phyloP scores from a whole-genome alignment of 2,329 filamentous ascomycete genomes.

The Colletotrichum australisinense region DNA sequence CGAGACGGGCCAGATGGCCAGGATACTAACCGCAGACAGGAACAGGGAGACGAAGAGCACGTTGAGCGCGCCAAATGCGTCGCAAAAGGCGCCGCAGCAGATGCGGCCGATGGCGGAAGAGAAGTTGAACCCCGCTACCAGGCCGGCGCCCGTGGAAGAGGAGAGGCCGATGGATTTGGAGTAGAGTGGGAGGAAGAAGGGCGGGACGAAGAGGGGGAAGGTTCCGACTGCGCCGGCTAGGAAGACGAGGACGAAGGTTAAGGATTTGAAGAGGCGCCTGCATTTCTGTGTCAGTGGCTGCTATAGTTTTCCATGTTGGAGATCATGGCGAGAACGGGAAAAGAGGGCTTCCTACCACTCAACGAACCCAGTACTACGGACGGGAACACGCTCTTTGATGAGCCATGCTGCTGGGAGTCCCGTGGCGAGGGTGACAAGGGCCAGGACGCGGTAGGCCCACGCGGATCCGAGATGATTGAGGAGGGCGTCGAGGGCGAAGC shows the following conservation, averaged over 20 bases:
- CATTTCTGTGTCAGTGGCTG: constrained; percentile 9
- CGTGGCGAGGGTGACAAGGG: constrained; percentile 62
- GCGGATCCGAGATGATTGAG: constrained; percentile 56
- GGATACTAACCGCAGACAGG: constrained; percentile 67
- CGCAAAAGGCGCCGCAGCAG: constrained; percentile 63
- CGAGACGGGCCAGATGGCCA: constrained; percentile 71
- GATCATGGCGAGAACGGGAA: background rate
- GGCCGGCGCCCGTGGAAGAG: constrained; percentile 62
- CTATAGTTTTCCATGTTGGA: too few species aligned
- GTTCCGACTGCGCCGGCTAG: constrained; percentile 65
- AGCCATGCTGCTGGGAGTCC: constrained; percentile 67
- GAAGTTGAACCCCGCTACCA: constrained; percentile 72
- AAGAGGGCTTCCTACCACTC: constrained; percentile 56
- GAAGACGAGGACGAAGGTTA: constrained; percentile 64
- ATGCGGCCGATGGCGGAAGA: constrained; percentile 69
- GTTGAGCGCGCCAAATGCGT: constrained; percentile 66
- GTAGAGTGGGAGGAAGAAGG: constrained; percentile 71
- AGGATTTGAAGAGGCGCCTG: constrained; percentile 64
- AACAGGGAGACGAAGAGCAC: constrained; percentile 62
- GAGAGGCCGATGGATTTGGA: constrained; percentile 64
- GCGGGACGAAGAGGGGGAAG: constrained; percentile 70
- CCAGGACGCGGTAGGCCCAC: constrained; percentile 66
- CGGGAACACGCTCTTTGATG: constrained; percentile 59
- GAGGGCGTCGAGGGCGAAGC: constrained; percentile 60
- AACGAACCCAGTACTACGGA: constrained; percentile 52